Conservation (phyloP, 106 monocot species). For the Xerophyta viscosa region DNA sequence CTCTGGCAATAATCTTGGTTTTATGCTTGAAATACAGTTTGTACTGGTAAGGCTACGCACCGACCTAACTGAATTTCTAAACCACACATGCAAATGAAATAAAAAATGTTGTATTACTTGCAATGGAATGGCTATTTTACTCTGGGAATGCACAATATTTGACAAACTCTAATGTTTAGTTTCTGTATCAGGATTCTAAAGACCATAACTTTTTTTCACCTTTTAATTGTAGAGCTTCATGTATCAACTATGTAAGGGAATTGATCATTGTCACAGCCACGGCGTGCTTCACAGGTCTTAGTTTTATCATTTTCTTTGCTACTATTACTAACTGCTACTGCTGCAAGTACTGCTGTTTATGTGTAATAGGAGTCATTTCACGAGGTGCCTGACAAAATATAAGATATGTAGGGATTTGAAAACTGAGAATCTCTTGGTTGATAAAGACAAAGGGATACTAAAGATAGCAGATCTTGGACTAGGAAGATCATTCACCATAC, state of each 20-base stretch:
- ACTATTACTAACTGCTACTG: no score
- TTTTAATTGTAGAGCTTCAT: constrained; percentile 69
- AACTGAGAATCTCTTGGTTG: constrained; percentile 93
- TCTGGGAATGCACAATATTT: no score
- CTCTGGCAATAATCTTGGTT: no score
- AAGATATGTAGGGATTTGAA: constrained; percentile 71
- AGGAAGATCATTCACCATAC: constrained; percentile 84
- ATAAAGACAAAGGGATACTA: constrained; percentile 85
- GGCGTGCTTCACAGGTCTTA: constrained; percentile 90
- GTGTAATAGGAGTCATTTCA: not conserved
- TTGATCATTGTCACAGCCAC: constrained; percentile 96
- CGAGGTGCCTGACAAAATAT: not conserved
- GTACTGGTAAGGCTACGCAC: no score
- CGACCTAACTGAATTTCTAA: no score
- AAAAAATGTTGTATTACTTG: no score
- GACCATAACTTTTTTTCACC: not conserved
- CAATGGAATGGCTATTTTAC: no score
- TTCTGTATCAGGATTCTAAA: not conserved
- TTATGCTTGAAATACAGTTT: no score
- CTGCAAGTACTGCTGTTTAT: no score
- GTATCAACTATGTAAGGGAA: constrained; percentile 94
- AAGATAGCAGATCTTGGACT: constrained; percentile 98
- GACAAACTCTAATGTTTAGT: no score
- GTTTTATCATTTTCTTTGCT: no score
- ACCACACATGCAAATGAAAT: no score